phyloP scores from a whole-genome alignment of 306 rosid genomes.

The Sicyos edulis region DNA sequence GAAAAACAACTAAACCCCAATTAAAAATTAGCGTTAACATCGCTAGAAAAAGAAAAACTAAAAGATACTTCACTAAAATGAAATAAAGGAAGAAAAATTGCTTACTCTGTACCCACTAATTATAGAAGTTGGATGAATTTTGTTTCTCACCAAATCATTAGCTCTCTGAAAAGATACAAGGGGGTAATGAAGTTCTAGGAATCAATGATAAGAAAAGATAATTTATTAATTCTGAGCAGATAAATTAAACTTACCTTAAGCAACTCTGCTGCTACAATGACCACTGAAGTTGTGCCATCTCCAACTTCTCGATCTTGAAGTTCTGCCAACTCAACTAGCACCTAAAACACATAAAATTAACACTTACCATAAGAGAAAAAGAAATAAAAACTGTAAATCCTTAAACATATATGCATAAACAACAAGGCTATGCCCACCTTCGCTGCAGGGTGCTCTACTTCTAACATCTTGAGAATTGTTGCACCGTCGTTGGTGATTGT shows the following conservation, averaged over 20 bases:
- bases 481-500: constrained; percentile 96
- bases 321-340: constrained; percentile 90
- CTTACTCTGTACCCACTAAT: constrained; percentile 90
- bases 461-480: constrained; percentile 90
- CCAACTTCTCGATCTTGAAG: constrained; percentile 97
- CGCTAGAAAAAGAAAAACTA: not conserved
- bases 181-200: constrained; percentile 7
- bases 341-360: constrained; percentile 33
- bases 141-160: constrained; percentile 88
- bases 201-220: constrained; percentile 11
- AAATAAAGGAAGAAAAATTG: not conserved
- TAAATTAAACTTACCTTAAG: constrained; percentile 48
- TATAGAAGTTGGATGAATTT: constrained; percentile 96
- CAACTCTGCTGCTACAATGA: constrained; percentile 89
- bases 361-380: not conserved
- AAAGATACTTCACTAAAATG: not conserved
- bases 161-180: constrained; percentile 55
- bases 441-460: constrained; percentile 98
- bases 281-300: constrained; percentile 95
- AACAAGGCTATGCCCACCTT: constrained; percentile 43
- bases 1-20: not conserved
- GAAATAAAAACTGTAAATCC: not conserved
- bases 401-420: not conserved
- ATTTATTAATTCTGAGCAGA: constrained; percentile 1
- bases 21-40: not conserved